Evolutionary conservation across 768 basidiomycete species (phyloP), one percentile per base, ranked within the genome.

Genomic region (Suillus clintonianus): DNA sequence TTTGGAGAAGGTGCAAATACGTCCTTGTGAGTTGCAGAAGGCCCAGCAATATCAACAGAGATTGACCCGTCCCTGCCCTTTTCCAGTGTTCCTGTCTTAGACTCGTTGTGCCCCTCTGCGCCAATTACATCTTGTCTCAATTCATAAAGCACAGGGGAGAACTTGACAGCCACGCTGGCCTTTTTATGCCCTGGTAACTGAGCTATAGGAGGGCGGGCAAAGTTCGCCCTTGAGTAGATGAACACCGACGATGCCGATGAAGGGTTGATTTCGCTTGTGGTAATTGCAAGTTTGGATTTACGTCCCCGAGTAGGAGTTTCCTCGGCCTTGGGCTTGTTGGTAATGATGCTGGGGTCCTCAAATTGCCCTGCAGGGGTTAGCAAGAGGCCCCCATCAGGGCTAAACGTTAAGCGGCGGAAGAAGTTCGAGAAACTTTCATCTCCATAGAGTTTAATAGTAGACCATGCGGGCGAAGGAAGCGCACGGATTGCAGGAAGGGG

Each of bases 331-430:
- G 79, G 70, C n/a, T 72, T 69, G 24, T 68, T 47, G 15, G 67
- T 57, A 45, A 13, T 64, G 57, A 85, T 87, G 15, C 91, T 87
- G 4, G 94, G 91, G 74, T 99, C 97, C 73, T 99, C 96, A 70
- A 97, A 98, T 72, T 97, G 93, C 0, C 97, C 97, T 1, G 97
- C 97, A 0, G 97, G 97, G 0, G 97, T 99, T 67, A 99, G 80
- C 51, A 99, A 83, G 41, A 99, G 81, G 11, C 90, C 93, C 0
- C 97, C 97, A 73, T 99, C 97, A 2, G 97, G 94, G 61, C 94
- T 95, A 78, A 98, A 99, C 13, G 91, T 90, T 64, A 99, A 80
- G 41, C 97, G 85, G 34, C 97, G 82, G 83, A 99, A 99, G 80
- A 99, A 99, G 69, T 96, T 95, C 5, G 94, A 95, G 70, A 87